Evolutionary conservation across 495 filamentous ascomycete genomes (phyloP).

Genomic region (Choiromyces venosus): DNA sequence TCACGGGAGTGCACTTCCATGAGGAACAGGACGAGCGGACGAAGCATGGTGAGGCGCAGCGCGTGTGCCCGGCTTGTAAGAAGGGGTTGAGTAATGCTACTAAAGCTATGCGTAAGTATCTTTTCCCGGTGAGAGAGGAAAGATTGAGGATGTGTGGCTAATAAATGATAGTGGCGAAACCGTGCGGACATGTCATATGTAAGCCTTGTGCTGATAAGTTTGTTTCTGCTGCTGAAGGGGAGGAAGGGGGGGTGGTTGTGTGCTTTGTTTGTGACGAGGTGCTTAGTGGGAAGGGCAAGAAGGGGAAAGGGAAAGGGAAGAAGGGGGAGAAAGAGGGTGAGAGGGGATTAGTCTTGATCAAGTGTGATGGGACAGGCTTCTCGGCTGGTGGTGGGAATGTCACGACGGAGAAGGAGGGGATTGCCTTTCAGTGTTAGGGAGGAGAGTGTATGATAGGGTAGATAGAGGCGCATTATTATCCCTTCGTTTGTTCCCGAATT

Average conservation of each 20-base stretch:
- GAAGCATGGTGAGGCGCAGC: constrained; percentile 47
- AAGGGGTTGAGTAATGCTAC: constrained; percentile 76
- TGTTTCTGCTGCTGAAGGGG: constrained; percentile 59
- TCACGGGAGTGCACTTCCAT: constrained; percentile 74
- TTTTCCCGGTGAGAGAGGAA: neutral
- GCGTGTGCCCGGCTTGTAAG: constrained; percentile 82
- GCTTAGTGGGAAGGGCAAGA: constrained; percentile 49
- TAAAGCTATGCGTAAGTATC: constrained; percentile 62
- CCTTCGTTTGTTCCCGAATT: too few relatives aligned
- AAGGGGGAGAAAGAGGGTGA: constrained; percentile 56
- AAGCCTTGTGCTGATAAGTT: constrained; percentile 83
- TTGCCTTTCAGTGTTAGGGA: constrained; percentile 75
- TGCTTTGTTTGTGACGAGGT: constrained; percentile 90
- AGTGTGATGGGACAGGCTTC: constrained; percentile 88
- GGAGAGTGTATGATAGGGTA: neutral
- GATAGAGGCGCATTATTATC: too few relatives aligned
- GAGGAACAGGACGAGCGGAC: constrained; percentile 60
- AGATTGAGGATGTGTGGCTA: neutral
- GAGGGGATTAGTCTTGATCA: constrained; percentile 74
- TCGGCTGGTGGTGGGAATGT: constrained; percentile 72
- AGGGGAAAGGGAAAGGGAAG: constrained; percentile 42
- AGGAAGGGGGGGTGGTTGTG: constrained; percentile 44
- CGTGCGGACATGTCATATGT: constrained; percentile 91
- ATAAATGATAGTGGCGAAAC: constrained; percentile 61
- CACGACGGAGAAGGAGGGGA: constrained; percentile 68